phyloP scores from a whole-genome alignment of 2,329 filamentous ascomycete species.

The Verticillium zaregamsianum region DNA sequence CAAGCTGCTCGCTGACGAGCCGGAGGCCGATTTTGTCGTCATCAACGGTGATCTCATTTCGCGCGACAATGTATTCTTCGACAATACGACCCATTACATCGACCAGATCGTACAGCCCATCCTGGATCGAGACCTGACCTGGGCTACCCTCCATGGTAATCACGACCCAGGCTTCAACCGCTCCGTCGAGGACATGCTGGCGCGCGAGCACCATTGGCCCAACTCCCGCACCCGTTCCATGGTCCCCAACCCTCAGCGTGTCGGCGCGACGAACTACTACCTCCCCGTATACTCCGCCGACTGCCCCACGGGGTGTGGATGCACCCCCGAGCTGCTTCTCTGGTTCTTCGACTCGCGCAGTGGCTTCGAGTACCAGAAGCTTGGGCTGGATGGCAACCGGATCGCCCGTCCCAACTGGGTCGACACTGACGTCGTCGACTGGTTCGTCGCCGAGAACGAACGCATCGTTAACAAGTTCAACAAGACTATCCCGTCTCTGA shows the following conservation, averaged over 20 bases:
- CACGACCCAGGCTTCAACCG: conserved; percentile 62
- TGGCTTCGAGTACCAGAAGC: conserved; percentile 44
- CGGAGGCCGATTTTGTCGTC: conserved; percentile 53
- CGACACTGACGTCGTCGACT: conserved; percentile 35
- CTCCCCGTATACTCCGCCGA: conserved; percentile 35
- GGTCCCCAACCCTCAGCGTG: conserved; percentile 25
- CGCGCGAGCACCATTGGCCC: conserved; percentile 32
- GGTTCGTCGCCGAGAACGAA: conserved; percentile 34
- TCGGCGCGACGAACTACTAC: conserved; percentile 43
- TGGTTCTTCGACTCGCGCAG: conserved; percentile 72
- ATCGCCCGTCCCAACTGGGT: conserved; percentile 41
- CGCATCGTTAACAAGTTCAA: conserved; percentile 24
- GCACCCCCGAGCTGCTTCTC: conserved; percentile 44
- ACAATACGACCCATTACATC: conserved; percentile 54
- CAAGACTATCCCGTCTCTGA: conserved; percentile 37
- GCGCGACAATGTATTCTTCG: conserved; percentile 55
- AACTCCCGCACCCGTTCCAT: conserved; percentile 36
- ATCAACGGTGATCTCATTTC: conserved; percentile 70
- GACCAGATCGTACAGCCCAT: conserved; percentile 57
- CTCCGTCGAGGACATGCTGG: conserved; percentile 38
- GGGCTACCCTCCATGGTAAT: conserved; percentile 69
- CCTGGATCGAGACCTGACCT: conserved; percentile 48
- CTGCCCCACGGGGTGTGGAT: conserved; percentile 24
- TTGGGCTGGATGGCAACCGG: conserved; percentile 20
- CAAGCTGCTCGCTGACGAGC: conserved; percentile 52